These are phyloP conservation scores for Heteromeles arbutifolia DNA, from an alignment of 306 rosid species.

Conservation along the genomic window DNA sequence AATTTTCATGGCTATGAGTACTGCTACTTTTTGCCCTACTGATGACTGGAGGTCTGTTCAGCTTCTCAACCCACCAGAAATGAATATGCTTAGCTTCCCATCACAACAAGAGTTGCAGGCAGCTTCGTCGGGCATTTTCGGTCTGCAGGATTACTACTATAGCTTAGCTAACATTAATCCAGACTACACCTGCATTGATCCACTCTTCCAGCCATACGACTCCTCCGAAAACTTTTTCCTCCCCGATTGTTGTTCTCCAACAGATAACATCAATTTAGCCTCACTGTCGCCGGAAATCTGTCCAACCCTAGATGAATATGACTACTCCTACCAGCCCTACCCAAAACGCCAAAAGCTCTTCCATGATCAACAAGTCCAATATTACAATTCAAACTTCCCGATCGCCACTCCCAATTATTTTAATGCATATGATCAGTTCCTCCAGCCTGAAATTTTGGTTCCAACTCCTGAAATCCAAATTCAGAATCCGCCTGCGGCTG, in stretches of 20 bases:
- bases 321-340: background rate
- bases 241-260: background rate
- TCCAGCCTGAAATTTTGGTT: background rate
- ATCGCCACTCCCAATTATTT: background rate
- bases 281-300: background rate
- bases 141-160: background rate
- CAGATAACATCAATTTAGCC: background rate
- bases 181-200: conserved; percentile 1
- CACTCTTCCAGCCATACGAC: background rate
- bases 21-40: conserved; percentile 6
- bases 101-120: background rate
- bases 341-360: conserved; percentile 8
- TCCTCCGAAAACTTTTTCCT: background rate
- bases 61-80: conserved; percentile 1
- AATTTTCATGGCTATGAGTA: conserved; percentile 21
- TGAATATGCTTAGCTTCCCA: conserved; percentile 2
- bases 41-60: conserved; percentile 9
- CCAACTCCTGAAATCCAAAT: background rate
- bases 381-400: background rate
- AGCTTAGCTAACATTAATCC: background rate
- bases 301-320: background rate
- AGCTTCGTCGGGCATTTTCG: background rate
- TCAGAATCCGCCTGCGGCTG: background rate
- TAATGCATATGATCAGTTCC: background rate
- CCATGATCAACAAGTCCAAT: background rate